Evolutionary conservation across 306 rosid genomes (phyloP), one percentile per base, ranked within the genome.

Genomic region (Lathyrus oleraceus): DNA sequence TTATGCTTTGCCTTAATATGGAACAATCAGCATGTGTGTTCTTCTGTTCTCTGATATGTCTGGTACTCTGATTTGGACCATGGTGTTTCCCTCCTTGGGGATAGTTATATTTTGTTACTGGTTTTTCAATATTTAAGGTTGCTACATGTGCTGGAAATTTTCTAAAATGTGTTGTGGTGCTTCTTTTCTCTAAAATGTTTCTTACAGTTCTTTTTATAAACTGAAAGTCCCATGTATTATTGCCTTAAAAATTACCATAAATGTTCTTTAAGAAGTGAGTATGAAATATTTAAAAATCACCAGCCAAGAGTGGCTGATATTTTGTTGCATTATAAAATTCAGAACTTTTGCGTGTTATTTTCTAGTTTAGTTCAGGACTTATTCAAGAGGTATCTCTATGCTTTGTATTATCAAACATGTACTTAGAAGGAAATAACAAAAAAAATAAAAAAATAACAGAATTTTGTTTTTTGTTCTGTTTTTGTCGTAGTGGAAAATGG

Each of bases 1-100:
- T 70, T 47, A 51, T 49, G 23, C 35, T 44, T 56, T 61, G 44
- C 76, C 57, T 38, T 71, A 25, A 70, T 61, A 60, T 56, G 69
- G 10, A 71, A 62, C 47, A 8, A 56, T 62, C 56, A 44, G 58
- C 25, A 32, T 45, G 15, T 59, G 61, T 57, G 35, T 65, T 36
- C 16, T 58, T 52, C 48, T 45, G 20, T 65, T 78, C 10, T 70
- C 59, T 65, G 59, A 32, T 69, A 36, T 4, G 67, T 75, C 64
- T 43, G 61, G 61, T 78, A 53, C 30, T 35, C 23, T 49, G 57
- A 19, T 51, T 19, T 67, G 65, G 51, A 25, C 28, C 13, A 38
- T 69, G 60, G 20, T 48, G 15, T 48, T 59, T 39, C 56, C 25
- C 13, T 40, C 56, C 6, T 59, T 49, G 16, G 64, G 59, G 51